Percentiles rank a stretch among this genome's conserved stretches.
Evolutionary conservation across 768 basidiomycete species (phyloP).

Genomic region (Suillus americanus): DNA sequence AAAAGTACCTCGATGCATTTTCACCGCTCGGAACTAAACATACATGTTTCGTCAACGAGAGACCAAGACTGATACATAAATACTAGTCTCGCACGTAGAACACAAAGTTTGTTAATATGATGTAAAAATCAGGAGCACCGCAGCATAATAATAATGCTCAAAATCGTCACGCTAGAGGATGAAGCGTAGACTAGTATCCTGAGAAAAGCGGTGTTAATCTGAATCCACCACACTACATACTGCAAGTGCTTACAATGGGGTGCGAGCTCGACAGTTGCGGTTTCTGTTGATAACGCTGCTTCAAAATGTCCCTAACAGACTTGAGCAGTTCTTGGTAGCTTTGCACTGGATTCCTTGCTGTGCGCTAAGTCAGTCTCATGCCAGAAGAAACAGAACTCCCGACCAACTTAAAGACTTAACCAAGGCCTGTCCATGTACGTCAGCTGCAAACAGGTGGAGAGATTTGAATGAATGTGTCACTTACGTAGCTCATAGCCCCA

Average conservation of each 20-base stretch:
- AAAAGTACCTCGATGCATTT: too few relatives aligned
- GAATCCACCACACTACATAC: background rate
- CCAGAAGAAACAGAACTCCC: background rate
- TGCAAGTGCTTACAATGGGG: slow-evolving; percentile 44
- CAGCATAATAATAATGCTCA: background rate
- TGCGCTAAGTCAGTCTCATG: background rate
- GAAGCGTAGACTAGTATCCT: slow-evolving; percentile 32
- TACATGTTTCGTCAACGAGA: too few relatives aligned
- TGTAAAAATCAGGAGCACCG: background rate
- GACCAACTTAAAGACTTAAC: slow-evolving; percentile 47
- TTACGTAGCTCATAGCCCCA: slow-evolving; percentile 79
- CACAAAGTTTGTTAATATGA: too few relatives aligned
- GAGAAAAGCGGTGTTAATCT: background rate
- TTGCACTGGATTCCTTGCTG: slow-evolving; percentile 53
- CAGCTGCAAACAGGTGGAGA: background rate
- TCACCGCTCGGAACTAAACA: too few relatives aligned
- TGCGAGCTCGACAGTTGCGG: slow-evolving; percentile 77
- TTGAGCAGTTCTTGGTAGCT: slow-evolving; percentile 64
- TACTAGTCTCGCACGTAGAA: too few relatives aligned
- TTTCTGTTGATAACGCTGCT: slow-evolving; percentile 64
- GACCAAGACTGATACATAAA: too few relatives aligned
- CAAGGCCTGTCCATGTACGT: slow-evolving; percentile 51
- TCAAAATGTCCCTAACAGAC: slow-evolving; percentile 57
- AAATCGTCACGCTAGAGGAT: slow-evolving; percentile 21
- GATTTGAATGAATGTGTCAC: slow-evolving; percentile 22